phyloP scores from a whole-genome alignment of 169 alveolate species.

The Eimeria brunetti region DNA sequence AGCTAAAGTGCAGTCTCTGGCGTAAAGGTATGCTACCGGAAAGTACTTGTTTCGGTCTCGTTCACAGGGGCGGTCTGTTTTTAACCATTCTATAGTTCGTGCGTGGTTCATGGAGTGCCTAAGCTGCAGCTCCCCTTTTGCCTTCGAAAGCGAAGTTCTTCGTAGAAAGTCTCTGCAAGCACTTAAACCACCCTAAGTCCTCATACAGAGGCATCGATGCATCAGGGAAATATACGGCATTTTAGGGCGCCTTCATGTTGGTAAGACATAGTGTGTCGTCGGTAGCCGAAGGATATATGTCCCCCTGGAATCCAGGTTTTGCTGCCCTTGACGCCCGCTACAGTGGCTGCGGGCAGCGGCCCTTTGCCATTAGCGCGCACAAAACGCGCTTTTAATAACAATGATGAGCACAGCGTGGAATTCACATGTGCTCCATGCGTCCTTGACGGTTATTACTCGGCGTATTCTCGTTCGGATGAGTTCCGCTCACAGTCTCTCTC shows the following conservation, averaged over 20 bases:
- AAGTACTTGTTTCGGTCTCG: not conserved
- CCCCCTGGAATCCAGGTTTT: not conserved
- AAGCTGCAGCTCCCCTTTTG: not conserved
- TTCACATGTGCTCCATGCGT: not conserved
- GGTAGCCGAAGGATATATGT: not conserved
- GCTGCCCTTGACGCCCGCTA: not conserved
- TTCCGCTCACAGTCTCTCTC: not conserved
- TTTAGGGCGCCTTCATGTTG: not conserved
- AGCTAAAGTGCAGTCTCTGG: not conserved
- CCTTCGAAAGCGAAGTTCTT: not conserved
- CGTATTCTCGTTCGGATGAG: slow-evolving; percentile 22
- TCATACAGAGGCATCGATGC: not conserved
- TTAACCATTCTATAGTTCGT: not conserved
- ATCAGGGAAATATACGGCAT: not conserved
- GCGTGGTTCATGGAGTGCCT: not conserved
- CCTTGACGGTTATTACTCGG: not conserved
- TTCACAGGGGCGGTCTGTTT: not conserved
- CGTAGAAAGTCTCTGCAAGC: not conserved
- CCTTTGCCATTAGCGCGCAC: not conserved
- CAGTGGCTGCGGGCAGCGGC: not conserved
- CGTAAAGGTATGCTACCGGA: not conserved
- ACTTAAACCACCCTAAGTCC: not conserved
- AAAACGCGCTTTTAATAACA: not conserved
- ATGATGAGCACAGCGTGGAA: not conserved
- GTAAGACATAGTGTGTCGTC: not conserved